A percentile compares a stretch with the other conserved stretches of the same genome.
phyloP scores from a whole-genome alignment of 164 flowering plant genomes.

The Tetrastigma voinierianum region DNA sequence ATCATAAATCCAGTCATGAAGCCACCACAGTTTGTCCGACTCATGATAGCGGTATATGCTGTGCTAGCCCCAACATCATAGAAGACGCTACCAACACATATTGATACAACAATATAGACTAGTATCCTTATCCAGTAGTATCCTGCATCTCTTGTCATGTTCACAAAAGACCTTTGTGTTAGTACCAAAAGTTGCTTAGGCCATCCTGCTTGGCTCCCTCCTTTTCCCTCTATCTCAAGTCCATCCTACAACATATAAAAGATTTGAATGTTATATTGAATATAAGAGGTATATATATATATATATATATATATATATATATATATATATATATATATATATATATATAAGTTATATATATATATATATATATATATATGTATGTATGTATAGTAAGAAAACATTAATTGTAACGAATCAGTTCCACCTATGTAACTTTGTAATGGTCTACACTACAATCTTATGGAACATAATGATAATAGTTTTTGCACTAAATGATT shows the following conservation, averaged over 20 bases:
- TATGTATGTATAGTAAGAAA: too few species aligned
- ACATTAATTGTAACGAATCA: too few species aligned
- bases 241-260: conserved; percentile 44
- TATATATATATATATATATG: too few species aligned
- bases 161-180: conserved; percentile 61
- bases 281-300: too few species aligned
- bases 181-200: conserved; percentile 65
- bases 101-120: conserved; percentile 51
- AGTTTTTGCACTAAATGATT: too few species aligned
- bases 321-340: too few species aligned
- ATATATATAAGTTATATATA: too few species aligned
- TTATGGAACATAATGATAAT: too few species aligned
- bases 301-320: too few species aligned
- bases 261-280: not conserved
- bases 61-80: conserved; percentile 54
- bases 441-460: too few species aligned
- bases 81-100: conserved; percentile 72
- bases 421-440: too few species aligned
- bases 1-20: conserved; percentile 83
- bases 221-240: conserved; percentile 25
- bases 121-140: conserved; percentile 78
- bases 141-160: conserved; percentile 82
- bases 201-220: conserved; percentile 68
- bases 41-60: conserved; percentile 54
- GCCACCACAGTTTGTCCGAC: conserved; percentile 68